These are phyloP conservation scores for Didymella keratinophila DNA, from an alignment of 2,329 filamentous ascomycete species.

Conservation along the genomic window DNA sequence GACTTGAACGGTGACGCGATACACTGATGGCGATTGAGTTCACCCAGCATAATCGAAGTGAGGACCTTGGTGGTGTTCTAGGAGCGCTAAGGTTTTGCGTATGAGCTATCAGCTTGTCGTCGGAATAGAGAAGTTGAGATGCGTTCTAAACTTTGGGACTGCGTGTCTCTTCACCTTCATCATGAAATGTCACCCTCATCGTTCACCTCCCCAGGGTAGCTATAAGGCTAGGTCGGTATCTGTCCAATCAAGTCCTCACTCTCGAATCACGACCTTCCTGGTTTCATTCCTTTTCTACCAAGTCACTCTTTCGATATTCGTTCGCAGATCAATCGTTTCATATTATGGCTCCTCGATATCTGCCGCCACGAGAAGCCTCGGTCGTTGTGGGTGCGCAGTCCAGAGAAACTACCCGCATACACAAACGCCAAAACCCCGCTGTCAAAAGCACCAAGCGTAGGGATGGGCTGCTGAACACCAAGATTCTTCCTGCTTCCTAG, in stretches of 20 bases:
- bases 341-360: neutral
- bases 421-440: too few relatives aligned
- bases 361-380: too few relatives aligned
- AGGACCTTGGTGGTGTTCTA: neutral
- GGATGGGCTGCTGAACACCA: conserved; percentile 13
- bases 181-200: neutral
- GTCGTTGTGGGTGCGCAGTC: too few relatives aligned
- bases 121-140: neutral
- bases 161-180: neutral
- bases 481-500: neutral
- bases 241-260: neutral
- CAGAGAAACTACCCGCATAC: too few relatives aligned
- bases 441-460: neutral
- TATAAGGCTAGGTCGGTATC: neutral
- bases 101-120: neutral
- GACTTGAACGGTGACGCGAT: too few relatives aligned
- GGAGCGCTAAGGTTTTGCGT: neutral
- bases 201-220: neutral
- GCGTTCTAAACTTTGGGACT: neutral
- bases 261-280: too few relatives aligned
- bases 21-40: neutral
- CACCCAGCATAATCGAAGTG: too few relatives aligned
- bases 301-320: neutral
- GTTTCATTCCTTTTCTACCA: neutral
- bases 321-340: neutral